phyloP scores from a whole-genome alignment of 306 rosid species.

The Prunus mume region DNA sequence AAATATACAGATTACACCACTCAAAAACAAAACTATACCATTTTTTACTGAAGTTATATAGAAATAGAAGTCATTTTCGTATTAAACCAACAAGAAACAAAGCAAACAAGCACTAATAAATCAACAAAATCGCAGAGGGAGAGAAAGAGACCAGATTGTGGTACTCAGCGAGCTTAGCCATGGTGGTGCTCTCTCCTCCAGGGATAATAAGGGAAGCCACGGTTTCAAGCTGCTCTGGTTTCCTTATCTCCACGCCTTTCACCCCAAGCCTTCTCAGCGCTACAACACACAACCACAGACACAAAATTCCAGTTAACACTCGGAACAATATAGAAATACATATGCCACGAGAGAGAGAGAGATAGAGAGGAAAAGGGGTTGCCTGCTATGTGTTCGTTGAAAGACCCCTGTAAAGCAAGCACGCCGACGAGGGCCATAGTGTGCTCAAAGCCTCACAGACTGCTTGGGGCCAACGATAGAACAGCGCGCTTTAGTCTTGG shows the following conservation, averaged over 20 bases:
- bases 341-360: background rate
- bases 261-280: conserved; percentile 87
- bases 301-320: background rate
- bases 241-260: conserved; percentile 79
- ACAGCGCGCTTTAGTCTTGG: background rate
- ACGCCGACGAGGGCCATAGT: conserved; percentile 83
- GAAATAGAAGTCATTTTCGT: too few relatives aligned
- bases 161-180: conserved; percentile 92
- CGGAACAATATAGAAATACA: background rate
- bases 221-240: conserved; percentile 76
- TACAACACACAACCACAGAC: conserved; percentile 29
- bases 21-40: background rate
- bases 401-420: conserved; percentile 93
- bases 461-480: background rate
- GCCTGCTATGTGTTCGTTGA: conserved; percentile 94
- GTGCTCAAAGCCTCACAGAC: background rate
- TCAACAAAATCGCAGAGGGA: background rate
- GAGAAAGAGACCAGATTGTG: conserved; percentile 64
- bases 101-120: background rate
- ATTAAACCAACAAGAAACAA: background rate
- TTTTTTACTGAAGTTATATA: background rate
- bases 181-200: conserved; percentile 97
- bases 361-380: background rate
- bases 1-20: background rate
- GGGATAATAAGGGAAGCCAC: conserved; percentile 86